phyloP scores from a whole-genome alignment of 441 rosid genomes.

The Rhodomyrtus psidioides region DNA sequence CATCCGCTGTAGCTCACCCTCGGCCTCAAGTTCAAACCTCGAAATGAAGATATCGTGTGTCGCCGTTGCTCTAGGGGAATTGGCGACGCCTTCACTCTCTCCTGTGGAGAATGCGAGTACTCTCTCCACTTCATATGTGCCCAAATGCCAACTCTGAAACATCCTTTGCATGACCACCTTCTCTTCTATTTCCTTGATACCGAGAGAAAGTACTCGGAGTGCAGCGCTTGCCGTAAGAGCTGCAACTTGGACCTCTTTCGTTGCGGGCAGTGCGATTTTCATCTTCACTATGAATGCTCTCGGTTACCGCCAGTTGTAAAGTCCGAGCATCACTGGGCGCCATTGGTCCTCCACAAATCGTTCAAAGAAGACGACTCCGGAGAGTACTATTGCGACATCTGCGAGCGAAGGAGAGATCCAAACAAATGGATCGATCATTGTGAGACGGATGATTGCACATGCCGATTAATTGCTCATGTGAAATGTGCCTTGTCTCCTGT shows the following conservation, averaged over 20 bases:
- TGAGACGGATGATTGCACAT: accelerated
- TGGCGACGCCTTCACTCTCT: accelerated
- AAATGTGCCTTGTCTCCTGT: neutral
- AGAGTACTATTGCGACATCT: neutral
- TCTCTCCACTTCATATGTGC: neutral
- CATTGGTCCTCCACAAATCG: neutral
- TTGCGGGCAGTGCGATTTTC: neutral
- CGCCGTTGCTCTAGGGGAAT: accelerated
- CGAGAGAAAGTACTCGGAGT: neutral
- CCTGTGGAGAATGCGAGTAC: neutral
- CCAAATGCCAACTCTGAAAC: accelerated
- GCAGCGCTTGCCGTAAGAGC: neutral
- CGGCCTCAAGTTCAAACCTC: neutral
- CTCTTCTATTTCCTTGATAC: neutral
- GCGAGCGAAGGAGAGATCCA: neutral
- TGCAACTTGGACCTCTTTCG: neutral
- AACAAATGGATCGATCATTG: neutral
- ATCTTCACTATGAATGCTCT: neutral
- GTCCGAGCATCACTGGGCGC: neutral
- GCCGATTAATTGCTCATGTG: neutral
- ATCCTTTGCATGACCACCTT: neutral
- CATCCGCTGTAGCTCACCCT: neutral
- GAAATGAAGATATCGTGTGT: accelerated
- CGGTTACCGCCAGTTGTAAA: accelerated
- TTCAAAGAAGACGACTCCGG: neutral